These are phyloP conservation scores for Simplicillium aogashimaense DNA, from an alignment of 2,329 filamentous ascomycete species.

Conservation along the genomic window DNA sequence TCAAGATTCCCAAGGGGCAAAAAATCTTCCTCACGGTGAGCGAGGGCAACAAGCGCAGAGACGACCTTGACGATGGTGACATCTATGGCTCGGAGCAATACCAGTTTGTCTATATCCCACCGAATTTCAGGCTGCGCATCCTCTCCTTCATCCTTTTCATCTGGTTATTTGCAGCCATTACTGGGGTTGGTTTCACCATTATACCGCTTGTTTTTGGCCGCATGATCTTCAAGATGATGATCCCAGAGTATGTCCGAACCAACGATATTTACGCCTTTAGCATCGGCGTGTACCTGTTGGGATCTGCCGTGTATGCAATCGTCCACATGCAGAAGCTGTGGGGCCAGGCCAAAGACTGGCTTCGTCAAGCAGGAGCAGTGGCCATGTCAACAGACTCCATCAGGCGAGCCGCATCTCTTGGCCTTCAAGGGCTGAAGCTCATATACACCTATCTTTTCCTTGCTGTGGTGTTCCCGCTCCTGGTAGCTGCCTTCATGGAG, in stretches of 20 bases:
- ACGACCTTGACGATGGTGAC: constrained; percentile 42
- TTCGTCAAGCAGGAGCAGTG: too few species aligned
- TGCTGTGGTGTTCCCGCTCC: constrained; percentile 67
- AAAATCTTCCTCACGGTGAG: constrained; percentile 71
- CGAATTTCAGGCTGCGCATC: constrained; percentile 71
- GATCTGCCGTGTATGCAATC: constrained; percentile 51
- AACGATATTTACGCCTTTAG: constrained; percentile 98
- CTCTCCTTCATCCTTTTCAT: constrained; percentile 80
- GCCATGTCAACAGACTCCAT: too few species aligned
- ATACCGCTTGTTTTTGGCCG: constrained; percentile 80
- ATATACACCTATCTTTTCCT: constrained; percentile 69
- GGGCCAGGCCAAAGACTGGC: constrained; percentile 8
- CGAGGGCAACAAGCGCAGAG: constrained; percentile 49
- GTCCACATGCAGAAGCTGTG: constrained; percentile 20
- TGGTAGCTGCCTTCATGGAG: constrained; percentile 73
- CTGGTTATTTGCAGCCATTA: constrained; percentile 86
- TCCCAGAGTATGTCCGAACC: constrained; percentile 62
- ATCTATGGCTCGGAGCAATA: constrained; percentile 52
- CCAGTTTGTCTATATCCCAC: constrained; percentile 70
- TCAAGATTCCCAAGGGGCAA: constrained; percentile 80
- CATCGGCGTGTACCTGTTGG: constrained; percentile 75
- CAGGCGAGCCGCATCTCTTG: constrained; percentile 11
- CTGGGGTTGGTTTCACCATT: constrained; percentile 77
- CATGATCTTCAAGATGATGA: constrained; percentile 60
- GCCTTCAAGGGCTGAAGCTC: constrained; percentile 31